phyloP scores from a whole-genome alignment of 345 rosid genomes.

The Anacardium occidentale region DNA sequence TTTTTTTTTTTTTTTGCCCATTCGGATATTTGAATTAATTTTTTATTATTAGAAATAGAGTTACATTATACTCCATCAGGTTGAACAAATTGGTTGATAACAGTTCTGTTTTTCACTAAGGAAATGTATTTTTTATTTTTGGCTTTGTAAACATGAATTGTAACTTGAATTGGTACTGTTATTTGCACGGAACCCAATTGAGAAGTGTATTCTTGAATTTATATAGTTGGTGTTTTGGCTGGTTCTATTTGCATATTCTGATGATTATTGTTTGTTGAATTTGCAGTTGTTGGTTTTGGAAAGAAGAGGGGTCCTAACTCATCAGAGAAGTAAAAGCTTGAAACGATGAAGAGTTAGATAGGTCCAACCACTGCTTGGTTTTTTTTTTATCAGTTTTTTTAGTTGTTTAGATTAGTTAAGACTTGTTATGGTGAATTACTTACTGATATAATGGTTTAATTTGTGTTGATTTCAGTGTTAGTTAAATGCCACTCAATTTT shows the following conservation, averaged over 20 bases:
- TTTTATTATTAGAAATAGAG: no score
- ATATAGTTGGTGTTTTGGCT: no score
- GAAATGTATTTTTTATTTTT: no score
- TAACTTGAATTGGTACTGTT: no score
- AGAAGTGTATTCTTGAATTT: not conserved
- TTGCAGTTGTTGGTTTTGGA: slow-evolving; percentile 85
- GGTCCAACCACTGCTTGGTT: not conserved
- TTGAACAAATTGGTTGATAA: not conserved
- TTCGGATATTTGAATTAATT: no score
- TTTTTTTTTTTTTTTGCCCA: not conserved
- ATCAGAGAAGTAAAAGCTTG: slow-evolving; percentile 70
- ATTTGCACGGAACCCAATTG: not conserved
- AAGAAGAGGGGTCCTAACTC: slow-evolving; percentile 98
- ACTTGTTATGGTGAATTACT: not conserved
- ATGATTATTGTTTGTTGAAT: not conserved
- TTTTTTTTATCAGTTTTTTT: not conserved
- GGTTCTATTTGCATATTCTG: not conserved
- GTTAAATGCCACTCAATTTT: slow-evolving; percentile 18
- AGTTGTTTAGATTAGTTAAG: not conserved
- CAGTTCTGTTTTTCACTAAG: not conserved
- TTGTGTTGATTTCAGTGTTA: not conserved
- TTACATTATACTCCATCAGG: no score
- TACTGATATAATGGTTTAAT: not conserved
- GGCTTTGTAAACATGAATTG: no score
- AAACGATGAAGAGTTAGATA: slow-evolving; percentile 18